These are phyloP conservation scores for Ceratobasidium sp. DNA, from an alignment of 1,284 basidiomycete species.

Conservation along the genomic window DNA sequence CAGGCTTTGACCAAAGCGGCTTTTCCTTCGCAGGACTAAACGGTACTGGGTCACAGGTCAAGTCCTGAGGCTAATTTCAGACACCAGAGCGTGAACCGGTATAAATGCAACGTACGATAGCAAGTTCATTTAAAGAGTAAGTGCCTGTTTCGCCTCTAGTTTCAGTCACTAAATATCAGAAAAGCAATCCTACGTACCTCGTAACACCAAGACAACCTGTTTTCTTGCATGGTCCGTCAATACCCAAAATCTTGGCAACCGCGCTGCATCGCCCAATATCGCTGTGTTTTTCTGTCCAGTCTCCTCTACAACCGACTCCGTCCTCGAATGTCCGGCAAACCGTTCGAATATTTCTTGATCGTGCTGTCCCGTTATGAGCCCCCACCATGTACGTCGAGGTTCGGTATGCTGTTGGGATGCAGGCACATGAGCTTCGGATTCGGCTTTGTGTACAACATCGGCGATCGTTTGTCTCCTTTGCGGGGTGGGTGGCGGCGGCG, in stretches of 20 bases:
- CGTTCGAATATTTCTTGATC: constrained; percentile 83
- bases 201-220: constrained; percentile 80
- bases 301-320: constrained; percentile 30
- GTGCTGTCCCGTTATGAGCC: constrained; percentile 78
- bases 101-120: constrained; percentile 61
- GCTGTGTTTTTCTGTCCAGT: constrained; percentile 43
- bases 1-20: constrained; percentile 47
- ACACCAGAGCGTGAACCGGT: neutral
- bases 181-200: constrained; percentile 61
- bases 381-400: constrained; percentile 82
- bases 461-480: constrained; percentile 13
- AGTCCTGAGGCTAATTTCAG: constrained; percentile 60
- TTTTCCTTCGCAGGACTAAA: constrained; percentile 68
- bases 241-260: constrained; percentile 86
- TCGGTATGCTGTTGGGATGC: constrained; percentile 39
- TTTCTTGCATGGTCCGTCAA: constrained; percentile 78
- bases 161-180: constrained; percentile 23
- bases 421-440: constrained; percentile 66
- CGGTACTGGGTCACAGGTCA: constrained; percentile 79
- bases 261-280: constrained; percentile 68
- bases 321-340: constrained; percentile 57
- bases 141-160: constrained; percentile 65
- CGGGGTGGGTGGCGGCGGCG: constrained; percentile 5
- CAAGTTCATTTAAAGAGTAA: constrained; percentile 85
- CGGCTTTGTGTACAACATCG: constrained; percentile 65